Evolutionary conservation across 345 rosid genomes (phyloP).

Genomic region (Cardamine resedifolia): DNA sequence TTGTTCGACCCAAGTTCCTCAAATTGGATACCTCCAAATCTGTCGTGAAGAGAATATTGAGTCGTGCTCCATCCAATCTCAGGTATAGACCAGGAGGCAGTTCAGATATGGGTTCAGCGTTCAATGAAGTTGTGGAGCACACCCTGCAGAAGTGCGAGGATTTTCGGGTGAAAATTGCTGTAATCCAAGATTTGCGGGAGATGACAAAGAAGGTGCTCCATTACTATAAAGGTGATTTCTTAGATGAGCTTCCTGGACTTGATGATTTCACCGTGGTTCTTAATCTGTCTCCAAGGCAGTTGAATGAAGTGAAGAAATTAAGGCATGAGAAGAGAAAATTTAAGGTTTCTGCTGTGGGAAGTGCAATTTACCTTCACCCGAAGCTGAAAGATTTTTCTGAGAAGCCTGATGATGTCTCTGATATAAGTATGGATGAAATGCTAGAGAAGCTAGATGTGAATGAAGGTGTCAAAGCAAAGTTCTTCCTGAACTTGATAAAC

Average conservation of each 20-base stretch:
- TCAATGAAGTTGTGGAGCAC: conserved; percentile 78
- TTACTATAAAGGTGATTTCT: conserved; percentile 93
- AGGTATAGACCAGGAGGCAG: conserved; percentile 53
- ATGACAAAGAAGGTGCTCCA: conserved; percentile 91
- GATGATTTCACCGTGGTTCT: conserved; percentile 81
- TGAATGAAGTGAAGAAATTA: conserved; percentile 56
- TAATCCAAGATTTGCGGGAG: conserved; percentile 85
- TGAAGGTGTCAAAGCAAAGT: conserved; percentile 87
- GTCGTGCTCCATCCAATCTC: conserved; percentile 53
- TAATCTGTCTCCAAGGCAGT: conserved; percentile 63
- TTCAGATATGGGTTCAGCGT: conserved; percentile 50
- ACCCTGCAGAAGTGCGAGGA: conserved; percentile 70
- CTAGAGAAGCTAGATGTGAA: conserved; percentile 51
- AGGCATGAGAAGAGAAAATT: conserved; percentile 50
- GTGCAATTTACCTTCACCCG: conserved; percentile 79
- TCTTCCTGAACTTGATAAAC: conserved; percentile 67
- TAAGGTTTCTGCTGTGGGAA: conserved; percentile 67
- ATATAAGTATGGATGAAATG: too few species aligned
- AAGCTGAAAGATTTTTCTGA: conserved; percentile 45
- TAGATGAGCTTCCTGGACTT: conserved; percentile 97
- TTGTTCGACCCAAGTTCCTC: conserved; percentile 86
- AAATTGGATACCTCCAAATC: conserved; percentile 55
- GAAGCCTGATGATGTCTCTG: too few species aligned
- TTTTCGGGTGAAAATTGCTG: conserved; percentile 58
- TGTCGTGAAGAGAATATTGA: conserved; percentile 61